A percentile compares a stretch with the other conserved stretches of the same genome.
Evolutionary conservation across 2,329 filamentous ascomycete genomes (phyloP).

Genomic region (Cryphonectria nitschkei): DNA sequence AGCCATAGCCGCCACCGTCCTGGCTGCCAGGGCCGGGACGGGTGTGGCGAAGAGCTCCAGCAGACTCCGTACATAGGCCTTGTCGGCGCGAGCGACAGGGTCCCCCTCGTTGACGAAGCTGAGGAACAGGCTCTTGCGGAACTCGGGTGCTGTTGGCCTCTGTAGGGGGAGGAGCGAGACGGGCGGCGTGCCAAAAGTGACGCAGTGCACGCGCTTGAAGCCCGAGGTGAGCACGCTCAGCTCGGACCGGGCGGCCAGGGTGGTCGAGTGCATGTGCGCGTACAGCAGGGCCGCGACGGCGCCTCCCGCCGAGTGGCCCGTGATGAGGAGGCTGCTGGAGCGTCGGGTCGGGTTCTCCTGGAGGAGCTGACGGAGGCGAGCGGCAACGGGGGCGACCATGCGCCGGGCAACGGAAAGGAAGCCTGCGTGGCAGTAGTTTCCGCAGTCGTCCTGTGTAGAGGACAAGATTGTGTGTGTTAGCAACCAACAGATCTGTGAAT

Average conservation of each 20-base stretch:
- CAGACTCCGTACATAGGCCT: constrained; percentile 72
- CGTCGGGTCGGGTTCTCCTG: constrained; percentile 71
- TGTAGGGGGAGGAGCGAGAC: constrained; percentile 71
- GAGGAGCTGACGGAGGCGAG: constrained; percentile 69
- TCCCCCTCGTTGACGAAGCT: constrained; percentile 87
- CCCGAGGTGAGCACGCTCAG: constrained; percentile 69
- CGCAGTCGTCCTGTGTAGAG: constrained; percentile 63
- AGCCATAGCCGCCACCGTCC: neutral
- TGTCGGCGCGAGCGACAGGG: constrained; percentile 76
- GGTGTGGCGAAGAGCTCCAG: constrained; percentile 71
- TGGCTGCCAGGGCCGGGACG: constrained; percentile 43
- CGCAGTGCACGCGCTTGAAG: constrained; percentile 81
- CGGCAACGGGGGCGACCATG: constrained; percentile 75
- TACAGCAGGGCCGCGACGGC: constrained; percentile 82
- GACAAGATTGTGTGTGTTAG: neutral
- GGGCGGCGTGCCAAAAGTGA: constrained; percentile 85
- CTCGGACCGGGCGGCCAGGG: constrained; percentile 62
- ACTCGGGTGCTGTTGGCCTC: constrained; percentile 54
- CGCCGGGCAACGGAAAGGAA: constrained; percentile 76
- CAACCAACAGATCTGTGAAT: neutral
- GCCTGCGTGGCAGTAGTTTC: constrained; percentile 79
- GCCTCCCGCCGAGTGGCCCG: constrained; percentile 84
- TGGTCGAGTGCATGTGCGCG: constrained; percentile 74
- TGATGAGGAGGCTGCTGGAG: constrained; percentile 75
- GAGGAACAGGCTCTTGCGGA: constrained; percentile 73